Base-by-base conservation (phyloP, 495 filamentous ascomycete species). In the Daldinia vernicosa region DNA sequence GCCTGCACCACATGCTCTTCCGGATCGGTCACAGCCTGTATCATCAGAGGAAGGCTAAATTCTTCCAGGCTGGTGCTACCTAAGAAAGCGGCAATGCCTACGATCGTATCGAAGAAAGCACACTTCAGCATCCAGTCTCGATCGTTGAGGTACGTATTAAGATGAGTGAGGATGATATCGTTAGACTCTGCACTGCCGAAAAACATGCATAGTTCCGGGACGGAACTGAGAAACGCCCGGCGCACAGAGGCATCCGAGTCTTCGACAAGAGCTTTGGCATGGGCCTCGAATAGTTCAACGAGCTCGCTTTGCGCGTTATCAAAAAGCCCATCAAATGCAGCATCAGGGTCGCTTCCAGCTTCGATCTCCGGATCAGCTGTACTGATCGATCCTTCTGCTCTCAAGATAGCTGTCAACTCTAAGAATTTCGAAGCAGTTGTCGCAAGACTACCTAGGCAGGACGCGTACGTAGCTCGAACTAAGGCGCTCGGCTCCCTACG, bases 111-210 rank as follows among this genome's bases (percentile, higher is more conserved):
- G 70, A 99, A 97, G 76, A 98, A 98, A 19, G 96, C 93, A 75
- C 93, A 97, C 77, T 97, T 97, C 24, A 99, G 82, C 77, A 93
- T 92, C 96, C 96, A 99, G 75, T 98, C 94, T 60, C 89, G 87
- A 73, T 98, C 96, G 71, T 99, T 99, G 7, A 99, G 84, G 71
- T 99, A 99, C 0, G 96, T 99, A 75, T 98, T 99, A 24, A 99
- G 81, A 77, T 99, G 95, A 39, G 93, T 96, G 4, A 98, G 81
- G 39, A 99, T 90, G 15, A 98, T 92, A 74, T 99, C 96, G 75
- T 94, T 98, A 3, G 95, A 90, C 75, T 93, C 91, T 24, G 89
- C 79, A 56, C 89, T 94, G 14, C 95, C 95, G 69, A 99, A 98
- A 79, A 98, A 98, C 60, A 97, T 89, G 75, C 96, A 99, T 0